Conservation (phyloP, 148 eudicot species). For the Nepenthes mirabilis region DNA sequence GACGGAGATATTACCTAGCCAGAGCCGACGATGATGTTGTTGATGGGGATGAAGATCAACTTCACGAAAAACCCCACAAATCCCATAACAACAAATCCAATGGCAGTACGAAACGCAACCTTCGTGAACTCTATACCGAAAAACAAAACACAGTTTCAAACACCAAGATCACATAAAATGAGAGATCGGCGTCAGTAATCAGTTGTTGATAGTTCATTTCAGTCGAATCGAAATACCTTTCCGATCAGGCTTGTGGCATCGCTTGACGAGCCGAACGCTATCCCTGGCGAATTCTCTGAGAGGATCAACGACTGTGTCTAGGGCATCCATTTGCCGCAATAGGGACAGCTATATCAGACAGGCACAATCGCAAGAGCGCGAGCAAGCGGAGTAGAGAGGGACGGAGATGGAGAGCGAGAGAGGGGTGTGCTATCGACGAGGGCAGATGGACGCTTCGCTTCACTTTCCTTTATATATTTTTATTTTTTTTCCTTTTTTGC, state of each 20-base stretch:
- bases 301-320: slow-evolving; percentile 20
- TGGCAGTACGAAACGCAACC: slow-evolving; percentile 33
- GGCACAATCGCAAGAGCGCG: background rate
- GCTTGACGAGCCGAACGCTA: slow-evolving; percentile 21
- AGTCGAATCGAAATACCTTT: slow-evolving; percentile 10
- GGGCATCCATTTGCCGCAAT: slow-evolving; percentile 7
- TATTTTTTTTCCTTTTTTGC: too few relatives aligned
- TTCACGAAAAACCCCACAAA: slow-evolving; percentile 39
- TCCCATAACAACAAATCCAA: slow-evolving; percentile 33
- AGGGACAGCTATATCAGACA: background rate
- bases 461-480: too few relatives aligned
- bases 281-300: slow-evolving; percentile 24
- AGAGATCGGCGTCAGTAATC: background rate
- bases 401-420: background rate
- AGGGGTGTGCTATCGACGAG: too few relatives aligned
- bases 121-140: slow-evolving; percentile 23
- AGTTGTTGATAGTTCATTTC: background rate
- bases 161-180: background rate
- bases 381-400: background rate
- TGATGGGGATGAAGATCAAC: slow-evolving; percentile 35
- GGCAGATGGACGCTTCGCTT: too few relatives aligned
- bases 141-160: slow-evolving; percentile 2
- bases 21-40: slow-evolving; percentile 42
- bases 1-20: slow-evolving; percentile 14
- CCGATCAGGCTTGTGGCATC: slow-evolving; percentile 27